phyloP scores from a whole-genome alignment of 2,329 filamentous ascomycete species.

The Diplodia seriata region DNA sequence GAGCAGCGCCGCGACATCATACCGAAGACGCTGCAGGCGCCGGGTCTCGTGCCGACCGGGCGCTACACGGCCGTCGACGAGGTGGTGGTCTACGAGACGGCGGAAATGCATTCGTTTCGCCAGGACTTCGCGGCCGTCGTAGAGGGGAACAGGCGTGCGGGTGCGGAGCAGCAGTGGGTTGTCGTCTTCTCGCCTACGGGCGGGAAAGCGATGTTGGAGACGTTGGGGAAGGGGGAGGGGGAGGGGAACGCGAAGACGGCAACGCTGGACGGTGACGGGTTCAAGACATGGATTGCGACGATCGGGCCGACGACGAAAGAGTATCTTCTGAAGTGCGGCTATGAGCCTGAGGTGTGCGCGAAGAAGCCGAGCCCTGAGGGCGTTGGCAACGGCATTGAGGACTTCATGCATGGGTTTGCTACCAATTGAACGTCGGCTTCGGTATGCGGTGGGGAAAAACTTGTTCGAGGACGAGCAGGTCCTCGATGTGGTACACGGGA shows the following conservation, averaged over 20 bases:
- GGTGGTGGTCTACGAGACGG: conserved; percentile 84
- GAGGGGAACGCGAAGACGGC: conserved; percentile 43
- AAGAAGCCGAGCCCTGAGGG: conserved; percentile 82
- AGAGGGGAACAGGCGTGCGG: conserved; percentile 49
- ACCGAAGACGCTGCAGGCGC: conserved; percentile 75
- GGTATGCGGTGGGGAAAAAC: not conserved
- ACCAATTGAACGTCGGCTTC: not conserved
- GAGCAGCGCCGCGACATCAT: conserved; percentile 91
- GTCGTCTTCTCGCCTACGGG: conserved; percentile 73
- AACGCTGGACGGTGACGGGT: conserved; percentile 43
- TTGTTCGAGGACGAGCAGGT: not conserved
- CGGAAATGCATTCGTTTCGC: conserved; percentile 79
- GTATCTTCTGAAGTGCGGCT: conserved; percentile 71
- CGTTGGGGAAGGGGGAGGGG: conserved; percentile 56
- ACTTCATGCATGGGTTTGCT: conserved; percentile 35
- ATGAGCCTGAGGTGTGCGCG: conserved; percentile 80
- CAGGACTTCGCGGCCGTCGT: conserved; percentile 66
- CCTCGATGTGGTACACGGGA: not conserved
- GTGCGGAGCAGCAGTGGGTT: conserved; percentile 66
- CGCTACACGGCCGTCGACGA: conserved; percentile 74
- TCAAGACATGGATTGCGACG: conserved; percentile 73
- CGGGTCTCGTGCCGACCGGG: conserved; percentile 53
- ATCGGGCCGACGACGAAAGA: conserved; percentile 93
- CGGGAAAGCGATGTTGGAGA: conserved; percentile 65
- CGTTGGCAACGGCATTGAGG: conserved; percentile 70